These are phyloP conservation scores for Penicillium dipodomyicola DNA, from an alignment of 495 filamentous ascomycete genomes.

Conservation along the genomic window DNA sequence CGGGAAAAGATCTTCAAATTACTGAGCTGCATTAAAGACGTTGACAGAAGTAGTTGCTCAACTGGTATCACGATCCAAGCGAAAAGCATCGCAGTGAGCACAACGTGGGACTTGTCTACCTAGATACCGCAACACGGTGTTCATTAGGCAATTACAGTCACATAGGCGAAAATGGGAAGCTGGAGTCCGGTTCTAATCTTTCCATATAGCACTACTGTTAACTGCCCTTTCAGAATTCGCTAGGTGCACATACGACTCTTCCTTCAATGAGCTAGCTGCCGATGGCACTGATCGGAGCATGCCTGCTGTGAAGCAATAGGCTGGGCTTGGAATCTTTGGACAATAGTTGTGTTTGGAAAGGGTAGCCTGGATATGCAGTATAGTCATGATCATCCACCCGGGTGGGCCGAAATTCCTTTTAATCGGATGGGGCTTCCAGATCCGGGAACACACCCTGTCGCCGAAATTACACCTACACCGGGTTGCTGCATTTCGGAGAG, in stretches of 20 bases:
- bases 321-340: conserved; percentile 37
- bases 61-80: conserved; percentile 51
- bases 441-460: conserved; percentile 27
- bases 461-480: conserved; percentile 38
- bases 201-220: conserved; percentile 39
- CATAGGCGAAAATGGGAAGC: conserved; percentile 48
- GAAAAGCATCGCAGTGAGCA: conserved; percentile 51
- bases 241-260: conserved; percentile 47
- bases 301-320: conserved; percentile 23
- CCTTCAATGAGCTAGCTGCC: conserved; percentile 42
- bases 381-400: conserved; percentile 46
- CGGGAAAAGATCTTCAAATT: conserved; percentile 31
- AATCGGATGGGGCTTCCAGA: conserved; percentile 49
- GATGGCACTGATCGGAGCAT: conserved; percentile 10
- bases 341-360: conserved; percentile 47
- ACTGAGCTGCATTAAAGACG: conserved; percentile 31
- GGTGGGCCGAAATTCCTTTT: conserved; percentile 41
- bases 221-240: conserved; percentile 35
- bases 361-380: conserved; percentile 29
- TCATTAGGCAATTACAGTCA: conserved; percentile 41
- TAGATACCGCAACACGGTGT: conserved; percentile 33
- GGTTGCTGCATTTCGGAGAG: conserved; percentile 44
- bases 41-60: conserved; percentile 10
- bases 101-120: conserved; percentile 39
- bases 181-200: conserved; percentile 31